Base-by-base conservation (phyloP, 345 rosid genomes). In the Passiflora organensis region DNA sequence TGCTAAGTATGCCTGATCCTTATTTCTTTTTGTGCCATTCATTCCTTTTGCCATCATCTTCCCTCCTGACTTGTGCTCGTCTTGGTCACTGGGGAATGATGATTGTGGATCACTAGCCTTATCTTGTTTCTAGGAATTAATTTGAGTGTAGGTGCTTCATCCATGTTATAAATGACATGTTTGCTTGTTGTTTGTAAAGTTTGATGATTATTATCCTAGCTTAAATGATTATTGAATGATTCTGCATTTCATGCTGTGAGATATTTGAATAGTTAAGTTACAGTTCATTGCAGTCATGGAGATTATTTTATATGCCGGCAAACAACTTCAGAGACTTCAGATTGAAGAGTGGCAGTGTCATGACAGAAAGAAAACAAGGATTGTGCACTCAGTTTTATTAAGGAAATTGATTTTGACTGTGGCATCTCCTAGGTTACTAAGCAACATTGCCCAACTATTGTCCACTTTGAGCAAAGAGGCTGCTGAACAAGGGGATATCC, bases 231-330 rank as follows among this genome's bases (percentile, higher is more conserved):
- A 8, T 28, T 28, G 34, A 28, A 28, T 8, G 8, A 28, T 34
- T 56, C 18, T 49, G 54, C 19, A 12, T 19, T 10, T 1, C 1
- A 1, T 53, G 42, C 44, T 23, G n/a, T n/a, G 43, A 71, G 32
- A 19, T 32, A 46, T 68, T 63, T 66, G 70, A 71, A 62, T 66
- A 42, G 73, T 68, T 64, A 59, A 60, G 57, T 65, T 66, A 42
- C 78, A 91, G 98, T 91, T 91, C 63, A 80, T 86, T 56, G 84
- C 85, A 75, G 96, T 91, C 71, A 76, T 91, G 63, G 82, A 86
- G 78, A 82, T 90, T 60, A 76, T 84, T 65, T 66, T 88, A 64
- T 69, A 53, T 68, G 80, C 93, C 65, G 95, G 88, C 38, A 83
- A 86, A 60, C 88, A 80, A 67, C 82, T 91, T 71, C 80, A 75